A percentile compares a stretch with the other conserved stretches of the same genome.
phyloP scores from a whole-genome alignment of 768 basidiomycete genomes.

The Pleurotus pulmonarius region DNA sequence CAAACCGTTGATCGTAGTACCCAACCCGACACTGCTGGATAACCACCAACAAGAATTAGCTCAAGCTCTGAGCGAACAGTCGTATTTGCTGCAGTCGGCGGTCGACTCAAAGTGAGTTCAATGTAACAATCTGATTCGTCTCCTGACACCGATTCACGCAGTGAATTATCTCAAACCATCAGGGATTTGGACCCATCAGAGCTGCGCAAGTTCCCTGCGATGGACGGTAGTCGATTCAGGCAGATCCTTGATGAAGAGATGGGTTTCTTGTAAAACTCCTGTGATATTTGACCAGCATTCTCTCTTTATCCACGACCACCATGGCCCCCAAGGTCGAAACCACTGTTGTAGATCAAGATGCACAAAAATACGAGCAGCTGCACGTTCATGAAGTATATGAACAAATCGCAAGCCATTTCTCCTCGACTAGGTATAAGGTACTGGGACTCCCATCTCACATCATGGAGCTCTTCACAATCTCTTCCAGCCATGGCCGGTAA shows the following conservation, averaged over 20 bases:
- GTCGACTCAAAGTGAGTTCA: slow-evolving; percentile 45
- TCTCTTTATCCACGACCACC: slow-evolving; percentile 1
- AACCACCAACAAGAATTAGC: slow-evolving; percentile 95
- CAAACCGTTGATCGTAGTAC: slow-evolving; percentile 82
- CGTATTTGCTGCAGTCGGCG: slow-evolving; percentile 54
- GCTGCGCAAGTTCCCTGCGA: slow-evolving; percentile 60
- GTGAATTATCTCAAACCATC: slow-evolving; percentile 55
- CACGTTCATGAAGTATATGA: slow-evolving; percentile 87
- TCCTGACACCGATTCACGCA: slow-evolving; percentile 17
- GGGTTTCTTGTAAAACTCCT: slow-evolving; percentile 49
- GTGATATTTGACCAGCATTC: slow-evolving; percentile 9
- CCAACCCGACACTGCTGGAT: slow-evolving; percentile 84
- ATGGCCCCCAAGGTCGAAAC: slow-evolving; percentile 36
- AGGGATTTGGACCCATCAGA: slow-evolving; percentile 38
- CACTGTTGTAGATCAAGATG: slow-evolving; percentile 42
- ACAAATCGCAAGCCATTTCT: slow-evolving; percentile 82
- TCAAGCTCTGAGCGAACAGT: slow-evolving; percentile 50
- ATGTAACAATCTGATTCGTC: neutral
- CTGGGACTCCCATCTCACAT: slow-evolving; percentile 8
- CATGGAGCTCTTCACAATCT: slow-evolving; percentile 1
- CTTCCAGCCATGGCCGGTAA: slow-evolving; percentile 84
- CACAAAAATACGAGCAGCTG: slow-evolving; percentile 58
- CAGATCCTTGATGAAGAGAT: slow-evolving; percentile 72
- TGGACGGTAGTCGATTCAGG: slow-evolving; percentile 65
- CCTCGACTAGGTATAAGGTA: slow-evolving; percentile 86